Evolutionary conservation across 2,329 filamentous ascomycete species (phyloP), one percentile per base, ranked within the genome.

Genomic region (Pleurostoma richardsiae): DNA sequence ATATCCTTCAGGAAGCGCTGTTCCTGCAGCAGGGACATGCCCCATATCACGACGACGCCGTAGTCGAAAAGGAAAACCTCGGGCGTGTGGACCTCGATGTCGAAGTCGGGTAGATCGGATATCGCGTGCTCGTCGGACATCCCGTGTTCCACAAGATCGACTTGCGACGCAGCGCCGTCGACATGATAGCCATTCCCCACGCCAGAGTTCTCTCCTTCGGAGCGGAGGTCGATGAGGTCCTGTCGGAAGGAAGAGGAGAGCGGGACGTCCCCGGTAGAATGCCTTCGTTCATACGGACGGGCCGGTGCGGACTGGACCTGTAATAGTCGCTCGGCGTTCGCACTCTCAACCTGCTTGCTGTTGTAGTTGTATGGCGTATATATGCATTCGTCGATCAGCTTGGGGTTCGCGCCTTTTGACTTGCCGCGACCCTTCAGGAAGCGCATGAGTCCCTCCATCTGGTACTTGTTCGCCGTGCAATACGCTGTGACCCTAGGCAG

Each of bases 11-110:
- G 73, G 61, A 99, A 96, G 38, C 88, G 82, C 54, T 88, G 85
- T 70, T 99, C 94, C 57, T 99, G 87, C 30, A 81, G 77, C n/a
- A 87, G 74, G 0, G 88, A 86, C 94, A 99, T 97, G 56, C 94
- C 94, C 94, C 94, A 99, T 63, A 97, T 90, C 10, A 99, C 94
- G 4, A 96, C 89, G 3, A 96, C 95, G 49, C 94, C 94, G 61
- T 99, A 99, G 62, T 96, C 89, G 60, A 97, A 99, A 10, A 99
- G 76, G 63, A 99, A 99, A 3, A 96, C 80, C 65, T 99, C 94
- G 0, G 94, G 91, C 1, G 88, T 95, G 66, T 96, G 90, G 3
- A 97, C 86, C 42, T 86, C 79, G 3, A 81, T 95, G 61, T 96
- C 90, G 52, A 96, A 88, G 62, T 95, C 88, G 4, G 80, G 76